phyloP scores from a whole-genome alignment of 2,329 filamentous ascomycete genomes.

The Trichoderma sp. region DNA sequence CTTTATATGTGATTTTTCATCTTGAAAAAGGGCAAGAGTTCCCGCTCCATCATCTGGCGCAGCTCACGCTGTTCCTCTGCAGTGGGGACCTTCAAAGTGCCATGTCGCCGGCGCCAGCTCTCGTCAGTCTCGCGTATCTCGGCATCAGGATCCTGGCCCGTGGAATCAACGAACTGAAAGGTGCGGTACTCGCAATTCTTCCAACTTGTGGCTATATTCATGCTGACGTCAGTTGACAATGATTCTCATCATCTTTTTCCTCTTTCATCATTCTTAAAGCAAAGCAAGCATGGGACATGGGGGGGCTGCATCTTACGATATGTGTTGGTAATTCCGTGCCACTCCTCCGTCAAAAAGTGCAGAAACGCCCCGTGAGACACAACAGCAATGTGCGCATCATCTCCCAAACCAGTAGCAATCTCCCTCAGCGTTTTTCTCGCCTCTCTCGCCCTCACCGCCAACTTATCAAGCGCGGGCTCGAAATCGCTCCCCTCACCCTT shows the following conservation, averaged over 20 bases:
- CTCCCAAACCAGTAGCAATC: conserved; percentile 35
- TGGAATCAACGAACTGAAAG: conserved; percentile 59
- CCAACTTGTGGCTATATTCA: conserved; percentile 65
- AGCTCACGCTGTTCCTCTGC: conserved; percentile 47
- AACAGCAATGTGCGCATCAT: conserved; percentile 67
- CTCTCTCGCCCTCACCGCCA: conserved; percentile 59
- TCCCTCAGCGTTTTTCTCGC: conserved; percentile 58
- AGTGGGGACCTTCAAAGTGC: conserved; percentile 40
- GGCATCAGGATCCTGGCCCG: conserved; percentile 48
- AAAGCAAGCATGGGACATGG: background rate
- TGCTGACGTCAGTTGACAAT: background rate
- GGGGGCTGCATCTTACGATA: conserved; percentile 7
- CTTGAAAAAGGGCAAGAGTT: conserved; percentile 21
- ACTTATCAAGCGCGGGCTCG: conserved; percentile 47
- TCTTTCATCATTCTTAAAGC: background rate
- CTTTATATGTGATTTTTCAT: background rate
- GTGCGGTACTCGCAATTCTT: conserved; percentile 69
- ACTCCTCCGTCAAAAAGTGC: conserved; percentile 83
- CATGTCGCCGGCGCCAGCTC: conserved; percentile 47
- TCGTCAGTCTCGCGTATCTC: conserved; percentile 46
- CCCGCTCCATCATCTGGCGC: conserved; percentile 30
- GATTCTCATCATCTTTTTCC: background rate
- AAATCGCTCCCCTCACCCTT: conserved; percentile 52
- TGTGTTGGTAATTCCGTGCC: conserved; percentile 51
- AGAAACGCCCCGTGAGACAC: conserved; percentile 82